Base-by-base conservation (phyloP, 148 eudicot genomes). In the Fallopia convolvulus region DNA sequence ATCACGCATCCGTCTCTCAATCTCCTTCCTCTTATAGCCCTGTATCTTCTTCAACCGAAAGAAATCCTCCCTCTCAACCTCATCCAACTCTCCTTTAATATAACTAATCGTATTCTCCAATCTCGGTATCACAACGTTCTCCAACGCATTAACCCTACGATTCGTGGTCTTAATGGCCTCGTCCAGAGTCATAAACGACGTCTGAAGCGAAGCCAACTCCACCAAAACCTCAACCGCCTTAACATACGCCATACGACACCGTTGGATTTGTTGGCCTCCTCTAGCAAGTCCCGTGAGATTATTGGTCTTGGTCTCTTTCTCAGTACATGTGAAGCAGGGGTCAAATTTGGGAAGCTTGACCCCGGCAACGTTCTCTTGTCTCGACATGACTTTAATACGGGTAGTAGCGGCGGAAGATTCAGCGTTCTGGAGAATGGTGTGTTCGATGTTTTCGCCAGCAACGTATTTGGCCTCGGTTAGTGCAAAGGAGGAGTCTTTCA, bases 21-120 rank as follows among this genome's bases (percentile, higher is more conserved):
- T 78, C 83, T 87, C 96, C 82, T 89, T 91, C 86, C 78, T 89
- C 88, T 93, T 93, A 75, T 76, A 89, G n/a, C 93, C 96, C 75
- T 91, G 98, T 18, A 93, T 91, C 90, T 93, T 93, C 81, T 93
- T 93, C 86, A 93, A 75, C 88, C 98, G 88, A 63, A 93, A 91
- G 83, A 93, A 91, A 82, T 91, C 98, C 85, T 93, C 93, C 72
- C 98, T 88, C 74, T 93, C 96, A 61, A 89, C 85, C 84, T 91
- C 98, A 86, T 91, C 98, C 72, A 93, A 73, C 79, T 93, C 98
- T 55, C 92, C 98, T 81, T 93, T 89, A 61, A 93, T 93, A 84
- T 91, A 91, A 47, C 39, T 83, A 56, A 93, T 88, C 0, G 97
- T 93, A 78, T 93, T 93, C 53, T 93, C 97, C 77, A 93, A 47